These are phyloP conservation scores for Russula virescens DNA, from an alignment of 768 basidiomycete species.

Conservation along the genomic window DNA sequence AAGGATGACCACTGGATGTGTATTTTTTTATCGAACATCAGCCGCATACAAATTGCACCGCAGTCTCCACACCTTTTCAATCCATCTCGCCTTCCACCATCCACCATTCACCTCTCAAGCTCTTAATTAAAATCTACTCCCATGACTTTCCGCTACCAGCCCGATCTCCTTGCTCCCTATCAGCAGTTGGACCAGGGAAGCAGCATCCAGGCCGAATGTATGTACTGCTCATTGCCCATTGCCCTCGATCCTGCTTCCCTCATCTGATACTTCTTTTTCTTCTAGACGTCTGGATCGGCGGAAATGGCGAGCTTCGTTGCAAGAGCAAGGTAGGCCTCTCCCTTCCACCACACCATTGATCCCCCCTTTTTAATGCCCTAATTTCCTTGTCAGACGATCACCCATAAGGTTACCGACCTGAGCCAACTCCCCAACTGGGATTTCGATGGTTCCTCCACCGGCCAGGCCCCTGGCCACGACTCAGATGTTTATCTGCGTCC, in stretches of 20 bases:
- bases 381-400: conserved; percentile 58
- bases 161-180: conserved; percentile 86
- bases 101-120: too few species aligned
- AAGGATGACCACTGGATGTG: not conserved
- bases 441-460: conserved; percentile 97
- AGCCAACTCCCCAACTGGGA: conserved; percentile 95
- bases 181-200: conserved; percentile 86
- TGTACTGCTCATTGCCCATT: conserved; percentile 26
- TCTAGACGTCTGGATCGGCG: conserved; percentile 97
- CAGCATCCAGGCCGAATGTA: conserved; percentile 93
- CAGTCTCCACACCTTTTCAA: not conserved
- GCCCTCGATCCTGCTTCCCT: conserved; percentile 17
- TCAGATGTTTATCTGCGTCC: conserved; percentile 99
- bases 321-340: conserved; percentile 78
- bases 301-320: conserved; percentile 87
- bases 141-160: conserved; percentile 43
- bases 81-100: not conserved
- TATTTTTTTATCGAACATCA: not conserved
- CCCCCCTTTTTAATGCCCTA: not conserved
- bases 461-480: conserved; percentile 92
- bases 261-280: conserved; percentile 24
- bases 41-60: not conserved
- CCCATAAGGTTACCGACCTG: conserved; percentile 81
- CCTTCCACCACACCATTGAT: conserved; percentile 8
- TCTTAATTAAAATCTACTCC: conserved; percentile 26